These are phyloP conservation scores for Adansonia rubrostipa DNA, from an alignment of 441 rosid species.

Conservation along the genomic window DNA sequence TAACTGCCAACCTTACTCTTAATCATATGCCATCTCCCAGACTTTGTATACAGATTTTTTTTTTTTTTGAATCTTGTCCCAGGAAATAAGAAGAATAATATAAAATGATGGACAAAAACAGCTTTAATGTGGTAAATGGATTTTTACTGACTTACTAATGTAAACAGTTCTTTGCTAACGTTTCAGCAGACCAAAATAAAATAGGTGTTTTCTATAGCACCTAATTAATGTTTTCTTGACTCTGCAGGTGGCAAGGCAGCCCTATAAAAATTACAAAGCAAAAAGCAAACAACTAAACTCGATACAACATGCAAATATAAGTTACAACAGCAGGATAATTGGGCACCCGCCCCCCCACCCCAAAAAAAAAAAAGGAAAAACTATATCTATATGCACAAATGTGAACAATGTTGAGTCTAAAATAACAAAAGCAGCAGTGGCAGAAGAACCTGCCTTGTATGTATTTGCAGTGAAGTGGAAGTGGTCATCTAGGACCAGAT, in stretches of 20 bases:
- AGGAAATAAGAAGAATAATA: not conserved
- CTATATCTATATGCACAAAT: constrained; percentile 6
- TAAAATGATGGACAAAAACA: not conserved
- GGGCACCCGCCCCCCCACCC: not conserved
- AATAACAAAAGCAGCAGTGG: not conserved
- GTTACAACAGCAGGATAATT: not conserved
- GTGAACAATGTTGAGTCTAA: constrained; percentile 9
- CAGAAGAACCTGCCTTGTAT: not conserved
- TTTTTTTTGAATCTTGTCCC: not conserved
- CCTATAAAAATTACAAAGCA: constrained; percentile 3
- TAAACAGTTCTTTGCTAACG: not conserved
- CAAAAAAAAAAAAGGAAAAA: not conserved
- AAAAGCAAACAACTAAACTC: not conserved
- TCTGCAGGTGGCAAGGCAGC: not conserved
- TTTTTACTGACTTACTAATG: not conserved
- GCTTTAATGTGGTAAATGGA: not conserved
- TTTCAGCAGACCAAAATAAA: not conserved
- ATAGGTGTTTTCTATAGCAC: not conserved
- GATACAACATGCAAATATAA: not conserved
- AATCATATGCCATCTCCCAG: not conserved
- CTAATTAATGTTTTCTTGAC: constrained; percentile 1
- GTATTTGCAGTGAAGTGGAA: not conserved
- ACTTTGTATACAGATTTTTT: not conserved
- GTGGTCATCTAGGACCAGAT: constrained; percentile 71
- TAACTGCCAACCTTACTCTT: too few relatives aligned